phyloP scores from a whole-genome alignment of 441 rosid genomes.

The Capsella rubella region DNA sequence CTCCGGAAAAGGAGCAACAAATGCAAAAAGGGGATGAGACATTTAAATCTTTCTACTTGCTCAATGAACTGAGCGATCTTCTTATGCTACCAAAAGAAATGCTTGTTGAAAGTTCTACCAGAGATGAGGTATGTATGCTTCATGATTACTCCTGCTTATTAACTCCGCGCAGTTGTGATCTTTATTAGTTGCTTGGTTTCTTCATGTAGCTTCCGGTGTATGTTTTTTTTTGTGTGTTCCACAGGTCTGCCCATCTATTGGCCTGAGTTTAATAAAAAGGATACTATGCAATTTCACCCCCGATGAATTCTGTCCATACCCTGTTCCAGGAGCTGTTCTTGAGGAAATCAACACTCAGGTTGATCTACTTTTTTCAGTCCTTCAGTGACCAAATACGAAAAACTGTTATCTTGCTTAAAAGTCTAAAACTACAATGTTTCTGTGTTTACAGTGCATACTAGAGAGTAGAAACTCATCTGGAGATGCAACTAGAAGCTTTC shows the following conservation, averaged over 20 bases:
- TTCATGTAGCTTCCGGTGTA: slow-evolving; percentile 4
- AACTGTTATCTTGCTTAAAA: background rate
- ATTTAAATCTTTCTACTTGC: slow-evolving; percentile 64
- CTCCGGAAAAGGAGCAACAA: slow-evolving; percentile 46
- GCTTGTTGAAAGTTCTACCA: slow-evolving; percentile 69
- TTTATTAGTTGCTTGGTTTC: slow-evolving; percentile 24
- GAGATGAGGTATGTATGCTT: slow-evolving; percentile 71
- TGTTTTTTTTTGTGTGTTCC: slow-evolving; percentile 22
- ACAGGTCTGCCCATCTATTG: slow-evolving; percentile 85
- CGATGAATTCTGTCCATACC: slow-evolving; percentile 89
- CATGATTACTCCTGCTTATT: slow-evolving; percentile 23
- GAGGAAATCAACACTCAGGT: slow-evolving; percentile 90
- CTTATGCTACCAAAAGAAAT: slow-evolving; percentile 96
- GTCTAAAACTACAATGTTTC: slow-evolving; percentile 13
- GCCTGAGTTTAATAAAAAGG: slow-evolving; percentile 71
- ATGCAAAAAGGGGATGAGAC: slow-evolving; percentile 46
- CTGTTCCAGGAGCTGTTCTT: slow-evolving; percentile 84
- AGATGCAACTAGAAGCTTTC: slow-evolving; percentile 64
- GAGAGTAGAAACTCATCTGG: slow-evolving; percentile 63
- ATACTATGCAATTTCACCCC: slow-evolving; percentile 95
- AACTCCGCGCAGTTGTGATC: slow-evolving; percentile 13
- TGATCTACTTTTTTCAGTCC: slow-evolving; percentile 33
- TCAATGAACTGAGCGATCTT: slow-evolving; percentile 84
- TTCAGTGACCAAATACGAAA: slow-evolving; percentile 13
- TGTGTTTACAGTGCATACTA: slow-evolving; percentile 58